Evolutionary conservation across 2,329 filamentous ascomycete genomes (phyloP).

Genomic region (Fusarium sp.): DNA sequence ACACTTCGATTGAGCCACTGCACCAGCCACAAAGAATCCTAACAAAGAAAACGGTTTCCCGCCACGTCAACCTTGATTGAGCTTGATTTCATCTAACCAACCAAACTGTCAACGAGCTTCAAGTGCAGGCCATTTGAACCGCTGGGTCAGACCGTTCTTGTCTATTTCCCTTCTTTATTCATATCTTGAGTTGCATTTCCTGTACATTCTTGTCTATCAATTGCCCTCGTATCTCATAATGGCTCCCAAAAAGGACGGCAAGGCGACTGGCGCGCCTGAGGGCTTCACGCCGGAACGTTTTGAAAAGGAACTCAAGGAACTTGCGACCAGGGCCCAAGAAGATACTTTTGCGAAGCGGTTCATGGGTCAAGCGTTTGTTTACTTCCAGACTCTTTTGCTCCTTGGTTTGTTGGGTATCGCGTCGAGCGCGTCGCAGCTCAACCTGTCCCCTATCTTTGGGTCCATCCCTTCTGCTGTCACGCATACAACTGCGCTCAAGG

Average conservation of each 20-base stretch:
- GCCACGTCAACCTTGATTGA: conserved; percentile 36
- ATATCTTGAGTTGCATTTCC: not conserved
- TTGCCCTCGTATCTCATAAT: conserved; percentile 14
- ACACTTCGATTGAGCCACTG: conserved; percentile 28
- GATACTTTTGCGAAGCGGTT: conserved; percentile 47
- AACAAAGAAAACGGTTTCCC: conserved; percentile 25
- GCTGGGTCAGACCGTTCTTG: not conserved
- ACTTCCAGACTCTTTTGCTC: conserved; percentile 45
- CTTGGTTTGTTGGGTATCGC: conserved; percentile 61
- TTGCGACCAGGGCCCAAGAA: conserved; percentile 55
- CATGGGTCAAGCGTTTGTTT: conserved; percentile 51
- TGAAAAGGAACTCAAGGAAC: conserved; percentile 61
- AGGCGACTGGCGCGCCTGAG: conserved; percentile 39
- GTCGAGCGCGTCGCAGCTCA: conserved; percentile 77
- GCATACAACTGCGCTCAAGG: conserved; percentile 73
- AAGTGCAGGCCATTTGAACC: conserved; percentile 47
- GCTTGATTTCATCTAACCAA: conserved; percentile 28
- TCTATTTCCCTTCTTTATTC: not conserved
- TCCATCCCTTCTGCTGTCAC: conserved; percentile 78
- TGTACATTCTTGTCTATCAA: conserved; percentile 17
- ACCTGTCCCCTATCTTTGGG: conserved; percentile 88
- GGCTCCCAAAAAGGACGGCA: conserved; percentile 33
- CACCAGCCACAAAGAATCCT: conserved; percentile 31
- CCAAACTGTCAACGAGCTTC: conserved; percentile 40
- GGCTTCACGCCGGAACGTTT: conserved; percentile 61